These are phyloP conservation scores for Conringia planisiliqua DNA, from an alignment of 345 rosid species.

Conservation along the genomic window DNA sequence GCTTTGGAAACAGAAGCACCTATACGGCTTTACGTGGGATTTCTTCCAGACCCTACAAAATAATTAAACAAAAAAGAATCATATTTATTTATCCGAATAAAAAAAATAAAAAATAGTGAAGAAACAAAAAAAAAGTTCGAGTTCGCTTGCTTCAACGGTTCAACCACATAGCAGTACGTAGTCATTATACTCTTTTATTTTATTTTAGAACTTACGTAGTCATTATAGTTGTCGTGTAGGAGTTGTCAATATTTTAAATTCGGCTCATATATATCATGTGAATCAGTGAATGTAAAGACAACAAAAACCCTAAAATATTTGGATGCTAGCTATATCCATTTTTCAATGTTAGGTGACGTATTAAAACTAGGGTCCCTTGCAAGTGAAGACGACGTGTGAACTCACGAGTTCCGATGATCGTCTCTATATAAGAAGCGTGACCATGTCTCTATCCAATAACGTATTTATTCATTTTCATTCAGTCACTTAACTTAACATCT, in stretches of 20 bases:
- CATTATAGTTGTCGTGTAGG: background rate
- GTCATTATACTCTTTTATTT: too few species aligned
- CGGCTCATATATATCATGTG: background rate
- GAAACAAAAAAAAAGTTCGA: background rate
- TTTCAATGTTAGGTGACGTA: background rate
- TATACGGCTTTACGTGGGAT: background rate
- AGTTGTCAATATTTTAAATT: background rate
- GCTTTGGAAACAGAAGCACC: too few species aligned
- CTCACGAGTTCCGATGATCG: conserved; percentile 28
- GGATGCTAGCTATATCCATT: background rate
- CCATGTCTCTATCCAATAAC: conserved; percentile 16
- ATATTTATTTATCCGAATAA: background rate
- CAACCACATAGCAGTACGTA: background rate
- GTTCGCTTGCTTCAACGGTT: background rate
- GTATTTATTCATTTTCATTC: background rate
- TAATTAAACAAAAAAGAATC: background rate
- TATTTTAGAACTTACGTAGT: background rate
- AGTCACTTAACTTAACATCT: too few species aligned
- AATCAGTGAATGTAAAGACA: background rate
- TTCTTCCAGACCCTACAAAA: background rate
- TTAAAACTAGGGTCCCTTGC: background rate
- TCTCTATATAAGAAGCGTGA: conserved; percentile 27
- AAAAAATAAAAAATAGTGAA: background rate
- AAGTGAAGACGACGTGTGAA: conserved; percentile 26
- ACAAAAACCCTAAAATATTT: background rate